Conservation (phyloP, 2,329 filamentous ascomycete species). For the Cryphonectria nitschkei region DNA sequence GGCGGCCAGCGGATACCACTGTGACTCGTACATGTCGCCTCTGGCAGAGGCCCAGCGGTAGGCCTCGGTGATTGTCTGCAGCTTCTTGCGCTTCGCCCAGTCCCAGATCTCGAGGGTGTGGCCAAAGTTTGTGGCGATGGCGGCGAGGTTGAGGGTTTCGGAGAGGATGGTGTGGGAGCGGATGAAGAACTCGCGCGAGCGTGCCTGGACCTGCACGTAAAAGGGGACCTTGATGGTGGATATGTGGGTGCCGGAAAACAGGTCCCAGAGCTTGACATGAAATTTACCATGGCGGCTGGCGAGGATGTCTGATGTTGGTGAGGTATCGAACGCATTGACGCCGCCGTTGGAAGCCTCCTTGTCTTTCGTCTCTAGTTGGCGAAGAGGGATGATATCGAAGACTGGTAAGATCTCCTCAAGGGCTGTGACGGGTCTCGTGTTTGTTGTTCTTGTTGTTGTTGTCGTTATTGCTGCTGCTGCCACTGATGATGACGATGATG, state of each 20-base stretch:
- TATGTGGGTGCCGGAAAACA: slow-evolving; percentile 32
- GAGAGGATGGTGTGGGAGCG: slow-evolving; percentile 48
- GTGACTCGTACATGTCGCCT: slow-evolving; percentile 41
- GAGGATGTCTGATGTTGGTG: slow-evolving; percentile 38
- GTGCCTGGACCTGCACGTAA: slow-evolving; percentile 43
- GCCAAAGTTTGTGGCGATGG: slow-evolving; percentile 45
- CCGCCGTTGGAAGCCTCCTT: slow-evolving; percentile 36
- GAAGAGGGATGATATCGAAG: slow-evolving; percentile 29
- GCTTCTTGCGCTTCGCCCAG: slow-evolving; percentile 44
- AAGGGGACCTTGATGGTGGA: slow-evolving; percentile 43
- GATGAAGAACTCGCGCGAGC: slow-evolving; percentile 48
- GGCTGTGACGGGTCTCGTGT: slow-evolving; percentile 6
- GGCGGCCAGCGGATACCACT: slow-evolving; percentile 40
- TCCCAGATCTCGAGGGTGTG: slow-evolving; percentile 46
- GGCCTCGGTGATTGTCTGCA: slow-evolving; percentile 43
- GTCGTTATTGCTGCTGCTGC: neutral
- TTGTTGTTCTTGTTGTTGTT: neutral
- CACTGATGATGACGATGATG: neutral
- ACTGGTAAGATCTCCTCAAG: slow-evolving; percentile 7
- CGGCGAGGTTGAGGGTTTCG: slow-evolving; percentile 43
- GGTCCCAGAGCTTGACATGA: slow-evolving; percentile 36
- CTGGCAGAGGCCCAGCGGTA: slow-evolving; percentile 45
- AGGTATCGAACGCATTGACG: slow-evolving; percentile 43
- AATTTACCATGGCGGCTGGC: slow-evolving; percentile 41
- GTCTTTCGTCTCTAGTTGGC: slow-evolving; percentile 35